These are phyloP conservation scores for Daedalea quercina DNA, from an alignment of 768 basidiomycete species.

Conservation along the genomic window DNA sequence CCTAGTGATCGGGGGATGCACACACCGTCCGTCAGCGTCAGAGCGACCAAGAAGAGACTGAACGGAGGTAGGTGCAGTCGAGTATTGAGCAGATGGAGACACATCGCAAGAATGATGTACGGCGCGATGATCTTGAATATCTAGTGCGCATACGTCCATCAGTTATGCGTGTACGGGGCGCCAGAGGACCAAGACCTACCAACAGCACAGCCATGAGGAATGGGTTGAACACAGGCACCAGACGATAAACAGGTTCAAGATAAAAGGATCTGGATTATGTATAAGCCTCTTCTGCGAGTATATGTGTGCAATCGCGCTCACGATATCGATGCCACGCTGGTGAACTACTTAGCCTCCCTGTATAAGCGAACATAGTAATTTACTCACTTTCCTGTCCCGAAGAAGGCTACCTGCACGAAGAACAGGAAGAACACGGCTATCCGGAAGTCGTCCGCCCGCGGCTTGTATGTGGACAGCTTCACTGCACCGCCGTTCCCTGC, in stretches of 20 bases:
- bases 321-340: slow-evolving; percentile 80
- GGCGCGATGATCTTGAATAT: slow-evolving; percentile 80
- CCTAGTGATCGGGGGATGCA: not conserved
- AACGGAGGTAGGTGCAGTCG: slow-evolving; percentile 68
- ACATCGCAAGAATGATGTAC: slow-evolving; percentile 68
- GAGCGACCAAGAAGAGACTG: slow-evolving; percentile 71
- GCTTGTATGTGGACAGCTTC: slow-evolving; percentile 14
- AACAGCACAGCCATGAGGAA: slow-evolving; percentile 75
- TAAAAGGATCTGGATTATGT: slow-evolving; percentile 59
- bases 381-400: slow-evolving; percentile 60
- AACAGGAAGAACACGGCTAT: slow-evolving; percentile 79
- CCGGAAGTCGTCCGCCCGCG: slow-evolving; percentile 50
- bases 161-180: not conserved
- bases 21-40: slow-evolving; percentile 65
- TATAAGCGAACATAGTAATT: not conserved
- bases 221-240: slow-evolving; percentile 81
- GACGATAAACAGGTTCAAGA: slow-evolving; percentile 79
- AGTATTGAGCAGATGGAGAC: slow-evolving; percentile 63
- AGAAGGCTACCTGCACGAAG: slow-evolving; percentile 83
- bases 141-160: slow-evolving; percentile 29
- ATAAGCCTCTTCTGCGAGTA: not conserved
- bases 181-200: slow-evolving; percentile 30
- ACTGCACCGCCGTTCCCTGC: not conserved
- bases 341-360: not conserved
- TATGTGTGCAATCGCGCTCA: slow-evolving; percentile 30